These are phyloP conservation scores for Austroboletus eburneus DNA, from an alignment of 768 basidiomycete genomes.

Conservation along the genomic window DNA sequence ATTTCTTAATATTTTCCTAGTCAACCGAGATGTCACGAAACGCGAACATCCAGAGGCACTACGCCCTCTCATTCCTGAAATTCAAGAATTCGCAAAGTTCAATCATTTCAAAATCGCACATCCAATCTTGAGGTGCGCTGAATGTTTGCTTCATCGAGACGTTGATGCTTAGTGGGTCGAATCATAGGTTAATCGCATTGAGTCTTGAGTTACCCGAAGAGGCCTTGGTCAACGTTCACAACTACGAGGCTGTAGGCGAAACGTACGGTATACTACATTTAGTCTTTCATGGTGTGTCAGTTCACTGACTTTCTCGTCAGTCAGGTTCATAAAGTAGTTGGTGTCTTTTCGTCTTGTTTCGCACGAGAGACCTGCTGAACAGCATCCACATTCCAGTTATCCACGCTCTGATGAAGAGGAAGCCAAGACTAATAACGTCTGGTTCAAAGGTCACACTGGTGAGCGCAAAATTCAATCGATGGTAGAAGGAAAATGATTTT, in stretches of 20 bases:
- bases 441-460: constrained; percentile 61
- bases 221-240: constrained; percentile 44
- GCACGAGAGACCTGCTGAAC: not conserved
- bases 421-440: constrained; percentile 48
- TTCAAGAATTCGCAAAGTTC: constrained; percentile 45
- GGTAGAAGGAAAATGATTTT: not conserved
- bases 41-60: constrained; percentile 47
- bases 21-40: constrained; percentile 47
- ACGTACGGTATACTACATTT: constrained; percentile 34
- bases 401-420: constrained; percentile 50
- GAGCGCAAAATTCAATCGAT: not conserved
- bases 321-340: constrained; percentile 66
- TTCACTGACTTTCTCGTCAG: constrained; percentile 26
- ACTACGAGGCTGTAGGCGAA: constrained; percentile 39
- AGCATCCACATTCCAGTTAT: constrained; percentile 32
- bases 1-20: constrained; percentile 25
- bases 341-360: constrained; percentile 11
- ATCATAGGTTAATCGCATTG: constrained; percentile 42
- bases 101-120: constrained; percentile 52
- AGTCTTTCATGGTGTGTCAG: not conserved
- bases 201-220: constrained; percentile 56
- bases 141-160: not conserved
- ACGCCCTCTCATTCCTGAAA: constrained; percentile 49
- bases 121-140: constrained; percentile 40
- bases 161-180: not conserved